Conservation (phyloP, 1,284 basidiomycete genomes). For the Moesziomyces aphidis region DNA sequence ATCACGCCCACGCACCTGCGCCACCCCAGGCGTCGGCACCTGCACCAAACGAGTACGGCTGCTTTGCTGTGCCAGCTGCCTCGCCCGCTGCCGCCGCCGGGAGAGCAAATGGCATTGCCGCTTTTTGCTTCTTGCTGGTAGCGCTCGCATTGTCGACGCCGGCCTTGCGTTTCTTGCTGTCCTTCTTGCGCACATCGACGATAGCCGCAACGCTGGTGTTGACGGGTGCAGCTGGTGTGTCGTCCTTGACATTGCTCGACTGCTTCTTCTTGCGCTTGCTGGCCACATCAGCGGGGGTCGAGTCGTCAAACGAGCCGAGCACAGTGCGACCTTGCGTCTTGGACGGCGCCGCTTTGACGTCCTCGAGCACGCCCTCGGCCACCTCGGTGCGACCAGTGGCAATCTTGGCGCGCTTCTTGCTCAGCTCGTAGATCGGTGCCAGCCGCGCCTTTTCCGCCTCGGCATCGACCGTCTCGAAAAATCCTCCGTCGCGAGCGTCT, state of each 20-base stretch:
- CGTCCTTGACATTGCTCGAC: conserved; percentile 4
- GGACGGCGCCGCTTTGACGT: conserved; percentile 12
- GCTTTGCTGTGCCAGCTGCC: neutral
- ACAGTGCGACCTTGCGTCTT: conserved; percentile 27
- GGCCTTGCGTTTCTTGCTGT: conserved; percentile 11
- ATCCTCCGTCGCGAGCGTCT: conserved; percentile 7
- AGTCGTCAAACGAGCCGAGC: conserved; percentile 30
- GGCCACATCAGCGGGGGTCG: neutral
- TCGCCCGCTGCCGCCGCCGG: neutral
- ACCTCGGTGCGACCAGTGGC: conserved; percentile 37
- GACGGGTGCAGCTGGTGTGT: conserved; percentile 6
- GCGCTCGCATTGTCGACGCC: neutral
- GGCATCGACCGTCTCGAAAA: conserved; percentile 44
- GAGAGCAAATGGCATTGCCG: conserved; percentile 19
- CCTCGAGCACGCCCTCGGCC: conserved; percentile 42
- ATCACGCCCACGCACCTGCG: conserved; percentile 23
- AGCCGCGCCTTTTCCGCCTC: conserved; percentile 31
- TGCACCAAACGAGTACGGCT: conserved; percentile 14
- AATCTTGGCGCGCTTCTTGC: conserved; percentile 38
- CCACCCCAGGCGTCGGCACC: conserved; percentile 36
- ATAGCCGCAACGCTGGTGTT: conserved; percentile 35
- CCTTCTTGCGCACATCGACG: conserved; percentile 30
- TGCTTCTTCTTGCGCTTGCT: conserved; percentile 2
- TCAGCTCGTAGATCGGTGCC: conserved; percentile 38
- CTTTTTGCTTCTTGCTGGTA: conserved; percentile 20